Percentiles rank a stretch among this genome's conserved stretches.
Conservation (phyloP, 768 basidiomycete genomes). For the Rhizopogon vinicolor region DNA sequence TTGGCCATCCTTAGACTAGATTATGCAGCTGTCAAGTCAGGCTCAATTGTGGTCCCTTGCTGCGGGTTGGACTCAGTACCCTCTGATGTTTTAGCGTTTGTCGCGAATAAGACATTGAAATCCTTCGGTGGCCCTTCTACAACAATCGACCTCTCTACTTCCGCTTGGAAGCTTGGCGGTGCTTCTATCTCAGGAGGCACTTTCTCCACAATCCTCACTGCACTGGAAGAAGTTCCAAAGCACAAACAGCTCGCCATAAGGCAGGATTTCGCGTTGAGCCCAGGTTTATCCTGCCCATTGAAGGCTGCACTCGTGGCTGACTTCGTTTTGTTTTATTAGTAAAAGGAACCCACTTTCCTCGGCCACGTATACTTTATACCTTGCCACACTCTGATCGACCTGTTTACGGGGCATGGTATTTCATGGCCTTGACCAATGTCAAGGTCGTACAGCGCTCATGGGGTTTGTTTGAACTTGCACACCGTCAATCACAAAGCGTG, state of each 20-base stretch:
- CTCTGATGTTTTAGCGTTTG: constrained; percentile 63
- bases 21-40: constrained; percentile 62
- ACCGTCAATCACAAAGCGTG: constrained; percentile 13
- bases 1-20: constrained; percentile 49
- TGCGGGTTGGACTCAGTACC: constrained; percentile 80
- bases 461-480: constrained; percentile 40
- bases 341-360: constrained; percentile 24
- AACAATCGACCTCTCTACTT: constrained; percentile 51
- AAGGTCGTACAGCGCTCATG: constrained; percentile 53
- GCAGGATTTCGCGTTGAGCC: constrained; percentile 38
- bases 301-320: not conserved
- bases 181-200: constrained; percentile 31
- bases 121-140: constrained; percentile 29
- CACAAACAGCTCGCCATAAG: constrained; percentile 23
- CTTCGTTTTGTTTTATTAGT: constrained; percentile 17
- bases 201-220: constrained; percentile 30
- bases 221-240: constrained; percentile 28
- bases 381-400: constrained; percentile 28
- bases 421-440: constrained; percentile 42
- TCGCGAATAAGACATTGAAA: constrained; percentile 69
- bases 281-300: constrained; percentile 26
- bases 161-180: constrained; percentile 37
- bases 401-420: constrained; percentile 36
- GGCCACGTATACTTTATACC: constrained; percentile 28
- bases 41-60: constrained; percentile 73